Percentiles rank a stretch among this genome's conserved stretches.
Conservation (phyloP, 352 stramenopile species). For the Globisporangium paroecandrum region DNA sequence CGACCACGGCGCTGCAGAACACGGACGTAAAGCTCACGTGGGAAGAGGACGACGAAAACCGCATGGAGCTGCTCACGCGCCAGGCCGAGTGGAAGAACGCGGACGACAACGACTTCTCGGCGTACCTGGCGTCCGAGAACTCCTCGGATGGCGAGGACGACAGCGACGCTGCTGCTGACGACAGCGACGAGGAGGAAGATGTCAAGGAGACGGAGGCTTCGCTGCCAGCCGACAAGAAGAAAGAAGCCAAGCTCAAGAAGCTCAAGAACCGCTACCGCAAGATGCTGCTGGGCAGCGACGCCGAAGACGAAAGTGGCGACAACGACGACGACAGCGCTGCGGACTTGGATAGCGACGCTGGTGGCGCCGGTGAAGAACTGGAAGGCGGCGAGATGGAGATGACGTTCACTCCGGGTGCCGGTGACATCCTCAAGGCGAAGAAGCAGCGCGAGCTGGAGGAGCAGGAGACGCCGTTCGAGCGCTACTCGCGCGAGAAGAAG, state of each 20-base stretch:
- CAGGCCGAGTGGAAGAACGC: slow-evolving; percentile 77
- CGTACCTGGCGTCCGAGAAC: slow-evolving; percentile 91
- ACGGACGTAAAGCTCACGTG: slow-evolving; percentile 95
- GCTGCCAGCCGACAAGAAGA: slow-evolving; percentile 39
- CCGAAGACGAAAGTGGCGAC: slow-evolving; percentile 54
- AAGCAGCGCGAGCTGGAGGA: slow-evolving; percentile 70
- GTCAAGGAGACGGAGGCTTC: slow-evolving; percentile 21
- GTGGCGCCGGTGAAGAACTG: slow-evolving; percentile 11
- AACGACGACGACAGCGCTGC: slow-evolving; percentile 21
- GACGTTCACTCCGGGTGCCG: slow-evolving; percentile 69
- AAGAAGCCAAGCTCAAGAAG: slow-evolving; percentile 68
- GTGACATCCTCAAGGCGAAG: slow-evolving; percentile 72
- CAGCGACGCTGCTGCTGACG: slow-evolving; percentile 29
- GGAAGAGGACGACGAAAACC: slow-evolving; percentile 92
- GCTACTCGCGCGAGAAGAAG: slow-evolving; percentile 84
- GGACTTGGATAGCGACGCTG: slow-evolving; percentile 19
- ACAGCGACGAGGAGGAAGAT: slow-evolving; percentile 39
- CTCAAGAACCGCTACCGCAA: slow-evolving; percentile 79
- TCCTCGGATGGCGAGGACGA: slow-evolving; percentile 56
- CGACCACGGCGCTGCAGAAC: slow-evolving; percentile 88
- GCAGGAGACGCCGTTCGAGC: slow-evolving; percentile 82
- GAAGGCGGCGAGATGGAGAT: slow-evolving; percentile 77
- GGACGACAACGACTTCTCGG: slow-evolving; percentile 91
- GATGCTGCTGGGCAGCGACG: slow-evolving; percentile 71
- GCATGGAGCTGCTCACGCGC: slow-evolving; percentile 83